Base-by-base conservation (phyloP, 306 rosid species). In the Quercus berberidifolia region DNA sequence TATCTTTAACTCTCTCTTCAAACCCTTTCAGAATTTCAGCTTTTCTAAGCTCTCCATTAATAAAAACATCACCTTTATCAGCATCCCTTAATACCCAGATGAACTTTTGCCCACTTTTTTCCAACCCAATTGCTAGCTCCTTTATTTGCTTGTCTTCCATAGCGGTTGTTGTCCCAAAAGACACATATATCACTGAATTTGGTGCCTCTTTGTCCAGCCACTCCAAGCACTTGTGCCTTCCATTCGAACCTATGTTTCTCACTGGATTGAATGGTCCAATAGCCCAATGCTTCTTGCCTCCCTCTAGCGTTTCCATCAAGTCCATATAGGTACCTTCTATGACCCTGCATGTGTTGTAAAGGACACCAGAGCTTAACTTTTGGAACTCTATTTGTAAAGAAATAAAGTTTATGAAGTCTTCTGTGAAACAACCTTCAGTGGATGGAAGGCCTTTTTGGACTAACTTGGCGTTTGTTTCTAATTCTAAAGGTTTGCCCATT, bases 61-160 rank as follows among this genome's bases (percentile, higher is more conserved):
- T 46, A 26, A 80, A 89, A 2, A 85, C 70, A 25, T 90, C 87
- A 0, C 93, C 95, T 73, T 71, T 88, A 21, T 93, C 94, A 5
- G 96, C 94, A 20, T 91, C 94, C 78, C 92, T 81, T 14, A 88
- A 20, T 0, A 87, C 95, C 98, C 97, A 93, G 1, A 93, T 56
- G 88, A 93, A 91, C 64, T 83, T 89, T 17, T 83, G 86, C 58
- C 73, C 63, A 76, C 90, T 90, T 71, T 76, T 43, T 38, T 91
- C 93, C 86, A 93, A 92, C 69, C 98, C 96, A 26, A 20, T 52
- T 38, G 95, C 97, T 4, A 91, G 79, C 79, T 93, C 86, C 21
- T 46, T 30, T 55, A 91, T 84, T 63, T 91, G 98, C 20, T 90
- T 83, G 14, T 86, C 82, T 0, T 78, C 65, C 65, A 91, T 82